Conservation (phyloP, 257 asterid species). For the Datura wrightii region DNA sequence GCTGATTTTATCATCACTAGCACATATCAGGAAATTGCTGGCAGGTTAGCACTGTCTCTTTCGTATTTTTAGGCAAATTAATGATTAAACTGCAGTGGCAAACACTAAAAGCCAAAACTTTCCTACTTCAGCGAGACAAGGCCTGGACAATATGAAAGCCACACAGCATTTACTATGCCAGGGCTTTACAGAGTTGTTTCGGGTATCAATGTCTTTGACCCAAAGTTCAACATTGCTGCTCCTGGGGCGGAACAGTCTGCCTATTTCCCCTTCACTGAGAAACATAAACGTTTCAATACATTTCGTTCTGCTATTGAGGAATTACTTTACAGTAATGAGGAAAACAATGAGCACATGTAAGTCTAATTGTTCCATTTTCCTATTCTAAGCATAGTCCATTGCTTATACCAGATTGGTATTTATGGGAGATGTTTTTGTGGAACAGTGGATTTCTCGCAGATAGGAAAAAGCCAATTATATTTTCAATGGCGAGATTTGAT, state of each 20-base stretch:
- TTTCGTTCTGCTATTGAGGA: conserved; percentile 68
- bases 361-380: conserved; percentile 33
- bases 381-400: not conserved
- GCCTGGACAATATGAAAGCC: conserved; percentile 90
- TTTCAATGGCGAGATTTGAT: conserved; percentile 90
- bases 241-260: conserved; percentile 93
- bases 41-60: conserved; percentile 59
- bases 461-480: conserved; percentile 71
- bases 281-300: conserved; percentile 53
- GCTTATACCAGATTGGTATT: not conserved
- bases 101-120: not conserved
- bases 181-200: conserved; percentile 80
- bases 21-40: conserved; percentile 93
- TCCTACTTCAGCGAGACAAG: conserved; percentile 60
- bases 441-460: conserved; percentile 78
- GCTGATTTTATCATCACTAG: conserved; percentile 84
- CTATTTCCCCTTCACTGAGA: conserved; percentile 71
- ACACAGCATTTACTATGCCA: conserved; percentile 79
- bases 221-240: conserved; percentile 84
- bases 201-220: conserved; percentile 77
- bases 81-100: not conserved
- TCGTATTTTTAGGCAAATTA: conserved; percentile 26
- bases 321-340: conserved; percentile 61
- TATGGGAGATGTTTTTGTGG: conserved; percentile 20
- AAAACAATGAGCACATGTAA: conserved; percentile 80